Conservation (phyloP, 768 basidiomycete species). For the Mycena galopus region DNA sequence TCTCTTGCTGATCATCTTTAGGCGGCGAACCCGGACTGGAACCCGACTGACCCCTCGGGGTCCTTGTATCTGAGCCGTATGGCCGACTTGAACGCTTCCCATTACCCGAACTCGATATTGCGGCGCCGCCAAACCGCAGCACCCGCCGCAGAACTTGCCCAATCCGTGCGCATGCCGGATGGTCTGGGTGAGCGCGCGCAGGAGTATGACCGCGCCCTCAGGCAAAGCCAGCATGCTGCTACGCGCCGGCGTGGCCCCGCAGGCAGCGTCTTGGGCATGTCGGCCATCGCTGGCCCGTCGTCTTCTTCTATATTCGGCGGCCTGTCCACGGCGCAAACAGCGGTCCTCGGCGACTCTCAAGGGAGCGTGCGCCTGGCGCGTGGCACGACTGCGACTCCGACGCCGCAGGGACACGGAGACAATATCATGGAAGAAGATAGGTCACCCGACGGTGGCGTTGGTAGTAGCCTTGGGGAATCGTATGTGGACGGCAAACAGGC, state of each 20-base stretch:
- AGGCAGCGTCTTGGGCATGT: conserved; percentile 62
- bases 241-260: conserved; percentile 60
- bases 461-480: conserved; percentile 75
- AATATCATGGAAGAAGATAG: conserved; percentile 61
- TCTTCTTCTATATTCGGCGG: conserved; percentile 64
- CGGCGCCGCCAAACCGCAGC: conserved; percentile 41
- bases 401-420: conserved; percentile 24
- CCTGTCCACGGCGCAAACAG: conserved; percentile 73
- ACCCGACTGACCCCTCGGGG: conserved; percentile 89
- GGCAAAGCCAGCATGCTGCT: conserved; percentile 74
- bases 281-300: conserved; percentile 57
- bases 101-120: conserved; percentile 54
- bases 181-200: conserved; percentile 67
- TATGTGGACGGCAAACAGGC: conserved; percentile 79
- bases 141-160: conserved; percentile 30
- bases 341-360: conserved; percentile 82
- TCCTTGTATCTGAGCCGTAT: conserved; percentile 92
- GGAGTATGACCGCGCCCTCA: conserved; percentile 81
- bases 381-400: conserved; percentile 17
- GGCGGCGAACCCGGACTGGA: conserved; percentile 97
- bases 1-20: conserved; percentile 40
- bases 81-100: conserved; percentile 71
- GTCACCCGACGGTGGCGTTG: conserved; percentile 66
- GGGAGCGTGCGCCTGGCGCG: conserved; percentile 56
- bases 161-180: conserved; percentile 49